Evolutionary conservation across 1,139 yeast species (phyloP), one percentile per base, ranked within the genome.

Genomic region (Candida tetrigidarum): DNA sequence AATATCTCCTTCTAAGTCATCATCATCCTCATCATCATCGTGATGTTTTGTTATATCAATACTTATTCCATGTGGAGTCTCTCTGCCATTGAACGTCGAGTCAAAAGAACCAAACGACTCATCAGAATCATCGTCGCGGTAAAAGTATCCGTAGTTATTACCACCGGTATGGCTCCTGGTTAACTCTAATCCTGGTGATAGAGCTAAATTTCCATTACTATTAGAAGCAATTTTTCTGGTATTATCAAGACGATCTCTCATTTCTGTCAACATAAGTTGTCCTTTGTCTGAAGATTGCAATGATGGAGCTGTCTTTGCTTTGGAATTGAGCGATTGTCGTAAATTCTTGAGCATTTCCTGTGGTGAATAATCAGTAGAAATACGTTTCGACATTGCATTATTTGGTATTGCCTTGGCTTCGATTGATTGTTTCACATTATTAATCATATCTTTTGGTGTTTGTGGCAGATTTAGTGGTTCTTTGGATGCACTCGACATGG

Each of bases 281-380:
- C 52, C 41, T 45, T 58, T 33, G 30, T 47, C 14, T 30, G 37
- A 20, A 43, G 39, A 3, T 39, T 39, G 12, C 9, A 38, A 30
- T 11, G 22, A 23, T 16, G 29, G 50, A 4, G 52, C 26, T 7
- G 46, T 18, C 23, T 55, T 44, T 14, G 52, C 52, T 45, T 60
- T 64, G 2, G 63, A 57, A 41, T 58, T 58, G 14, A 67, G 58
- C 2, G 71, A 62, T 14, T 53, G 52, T 41, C 59, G 59, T 11
- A 67, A 48, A 33, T 49, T 54, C 28, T 51, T 58, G 10, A 66
- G 50, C 71, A 67, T 66, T 37, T 64, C 68, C 20, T 57, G 58
- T 1, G 69, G 69, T 15, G 63, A 55, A 35, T 57, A 57, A 16
- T 54, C 57, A 1, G 54, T 45, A 1, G 66, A 58, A 25, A 55